Conservation (phyloP, 1,139 yeast genomes). For the Blastobotrys petasosporus region DNA sequence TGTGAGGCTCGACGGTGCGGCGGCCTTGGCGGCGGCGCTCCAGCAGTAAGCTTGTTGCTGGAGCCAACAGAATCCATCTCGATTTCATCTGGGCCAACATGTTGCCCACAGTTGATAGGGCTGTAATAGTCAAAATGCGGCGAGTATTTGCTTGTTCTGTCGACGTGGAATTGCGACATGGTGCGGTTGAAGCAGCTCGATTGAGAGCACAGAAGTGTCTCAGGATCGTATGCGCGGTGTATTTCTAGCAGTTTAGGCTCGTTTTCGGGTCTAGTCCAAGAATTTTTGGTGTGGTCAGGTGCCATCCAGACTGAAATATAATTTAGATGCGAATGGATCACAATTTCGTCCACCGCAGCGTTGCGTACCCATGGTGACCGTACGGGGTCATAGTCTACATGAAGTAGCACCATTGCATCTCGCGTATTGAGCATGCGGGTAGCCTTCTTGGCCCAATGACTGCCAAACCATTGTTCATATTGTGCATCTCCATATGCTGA, state of each 20-base stretch:
- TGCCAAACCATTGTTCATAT: conserved; percentile 3
- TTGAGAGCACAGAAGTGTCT: not conserved
- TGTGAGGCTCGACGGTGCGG: too few relatives aligned
- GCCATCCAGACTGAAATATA: conserved; percentile 6
- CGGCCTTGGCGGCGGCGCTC: too few relatives aligned
- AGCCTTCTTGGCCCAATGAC: not conserved
- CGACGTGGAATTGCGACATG: too few relatives aligned
- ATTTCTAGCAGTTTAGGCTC: conserved; percentile 2
- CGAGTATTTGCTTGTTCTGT: not conserved
- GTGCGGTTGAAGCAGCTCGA: too few relatives aligned
- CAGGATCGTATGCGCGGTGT: conserved; percentile 3
- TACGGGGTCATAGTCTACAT: not conserved
- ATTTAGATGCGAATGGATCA: conserved; percentile 2
- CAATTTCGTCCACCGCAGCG: not conserved
- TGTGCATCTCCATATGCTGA: conserved; percentile 5
- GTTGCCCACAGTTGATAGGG: not conserved
- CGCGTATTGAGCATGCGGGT: conserved; percentile 4
- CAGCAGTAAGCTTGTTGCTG: too few relatives aligned
- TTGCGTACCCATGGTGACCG: too few relatives aligned
- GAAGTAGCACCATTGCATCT: conserved; percentile 1
- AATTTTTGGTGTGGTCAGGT: not conserved
- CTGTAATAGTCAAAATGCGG: not conserved
- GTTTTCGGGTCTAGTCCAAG: not conserved
- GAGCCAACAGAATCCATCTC: too few relatives aligned
- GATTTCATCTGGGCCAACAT: not conserved